These are phyloP conservation scores for Miamiensis avidus DNA, from an alignment of 169 alveolate genomes.

Conservation along the genomic window DNA sequence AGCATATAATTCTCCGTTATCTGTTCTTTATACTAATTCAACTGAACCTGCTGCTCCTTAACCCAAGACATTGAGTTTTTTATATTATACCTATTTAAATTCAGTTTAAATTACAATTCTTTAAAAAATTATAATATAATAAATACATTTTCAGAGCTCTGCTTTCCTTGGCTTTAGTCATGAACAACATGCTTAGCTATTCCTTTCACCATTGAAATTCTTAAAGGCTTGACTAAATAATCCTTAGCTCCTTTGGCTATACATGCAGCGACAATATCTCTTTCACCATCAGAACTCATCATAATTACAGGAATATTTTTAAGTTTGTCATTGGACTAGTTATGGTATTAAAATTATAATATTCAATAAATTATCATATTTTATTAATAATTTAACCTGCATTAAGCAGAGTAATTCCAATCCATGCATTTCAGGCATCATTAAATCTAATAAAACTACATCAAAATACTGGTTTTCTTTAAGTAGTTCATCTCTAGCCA, in stretches of 20 bases:
- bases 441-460: constrained; percentile 70
- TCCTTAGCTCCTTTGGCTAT: constrained; percentile 72
- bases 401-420: constrained; percentile 58
- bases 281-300: constrained; percentile 74
- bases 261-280: constrained; percentile 58
- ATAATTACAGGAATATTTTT: constrained; percentile 73
- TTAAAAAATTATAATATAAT: background rate
- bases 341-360: no score
- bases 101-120: background rate
- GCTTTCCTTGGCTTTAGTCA: constrained; percentile 4
- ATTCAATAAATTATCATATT: no score
- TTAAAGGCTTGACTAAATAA: constrained; percentile 76
- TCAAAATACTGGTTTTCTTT: constrained; percentile 60
- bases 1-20: constrained; percentile 59
- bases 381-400: constrained; percentile 25
- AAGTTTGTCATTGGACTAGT: constrained; percentile 53
- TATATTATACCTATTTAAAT: constrained; percentile 20
- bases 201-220: constrained; percentile 53
- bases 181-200: constrained; percentile 10
- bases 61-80: constrained; percentile 49
- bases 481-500: constrained; percentile 60
- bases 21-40: constrained; percentile 58
- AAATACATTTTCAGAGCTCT: background rate
- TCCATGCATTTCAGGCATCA: constrained; percentile 83
- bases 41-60: constrained; percentile 79